Base-by-base conservation (phyloP, 176 grass and related monocot genomes). In the Bromus sterilis region DNA sequence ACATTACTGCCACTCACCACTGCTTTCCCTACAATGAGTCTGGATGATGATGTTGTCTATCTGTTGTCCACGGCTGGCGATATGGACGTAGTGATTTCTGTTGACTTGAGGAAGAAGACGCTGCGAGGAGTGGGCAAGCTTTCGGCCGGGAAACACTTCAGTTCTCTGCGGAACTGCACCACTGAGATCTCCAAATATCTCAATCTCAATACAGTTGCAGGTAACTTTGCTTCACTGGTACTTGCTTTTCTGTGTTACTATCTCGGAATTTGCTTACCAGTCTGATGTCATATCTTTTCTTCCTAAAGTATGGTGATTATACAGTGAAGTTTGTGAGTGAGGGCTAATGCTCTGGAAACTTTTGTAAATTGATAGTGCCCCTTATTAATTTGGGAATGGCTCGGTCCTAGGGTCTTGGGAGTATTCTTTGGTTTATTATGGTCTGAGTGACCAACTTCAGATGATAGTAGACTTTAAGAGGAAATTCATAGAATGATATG, bases 171-270 rank as follows among this genome's bases (percentile, higher is more conserved):
- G 1, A 14, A 16, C 77, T 53, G 29, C 31, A 11, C 30, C 30
- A 66, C 12, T 53, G 61, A 66, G 30, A 80, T 80, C 20, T 80
- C 61, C 18, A 51, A 62, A 62, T 62, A 62, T 62, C 60, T 63
- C 24, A 11, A 25, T 8, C 28, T 65, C 11, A 25, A 55, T 9
- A 25, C 15, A 4, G 53, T 14, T 31, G 12, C 59, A 63, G 59
- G 59, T 61, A 79, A 56, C 53, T 56, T 56, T 56, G 21, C 53
- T 56, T 24, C 24, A 14, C 56, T 14, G 4, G 11, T 59, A 59
- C 25, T 28, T 59, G 56, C 25, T 59, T 28, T 7, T 13, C 25
- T 14, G 14, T 59, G 56, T 59, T 26, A 13, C 56, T 59, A 59
- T 11, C 24, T 28, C 12, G 13, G 23, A 6, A 31, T 29, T 63